Evolutionary conservation across 768 basidiomycete species (phyloP), one percentile per base, ranked within the genome.

Genomic region (Galerina sulciceps): DNA sequence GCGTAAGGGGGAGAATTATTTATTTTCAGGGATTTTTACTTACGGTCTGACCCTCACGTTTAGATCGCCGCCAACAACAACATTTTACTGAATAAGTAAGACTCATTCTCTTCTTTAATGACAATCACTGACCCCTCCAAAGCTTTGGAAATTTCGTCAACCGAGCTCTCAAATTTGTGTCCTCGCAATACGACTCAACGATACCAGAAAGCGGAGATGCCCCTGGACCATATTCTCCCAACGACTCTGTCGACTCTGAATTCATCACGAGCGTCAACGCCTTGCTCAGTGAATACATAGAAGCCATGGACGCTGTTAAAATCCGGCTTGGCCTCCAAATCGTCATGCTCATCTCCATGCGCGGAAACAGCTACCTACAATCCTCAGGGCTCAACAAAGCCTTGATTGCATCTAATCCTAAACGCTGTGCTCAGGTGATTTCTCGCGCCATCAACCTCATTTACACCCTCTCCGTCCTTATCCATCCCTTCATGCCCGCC

Each of bases 131-230:
- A 37, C 15, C 10, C 13, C 41, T 15, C 18, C 40, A 20, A 53
- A 94, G 93, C 76, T 91, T 99, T 66, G 97, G 97, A 43, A 99
- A 99, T 78, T 99, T 97, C 66, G 91, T 99, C 63, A 99, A 99
- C 73, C 90, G 97, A 23, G 81, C 86, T 15, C 79, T 99, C 70
- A 98, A 98, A 74, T 99, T 99, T 70, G 85, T 94, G 31, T 85
- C 89, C 6, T 89, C 92, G 5, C 93, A 94, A 69, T 96, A 89
- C 69, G 83, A 87, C 53, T 75, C 91, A 48, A 75, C 89, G 42
- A 80, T 99, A 37, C 95, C 96, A 0, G 93, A 96, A 50, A 83
- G 90, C 38, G 81, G 79, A 15, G 90, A 93, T 61, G 75, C 76
- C 17, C 81, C 84, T 8, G 92, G 92, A 6, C 85, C 88, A 15